Evolutionary conservation across 352 stramenopile genomes (phyloP), one percentile per base, ranked within the genome.

Genomic region (Phytophthora palmivora): DNA sequence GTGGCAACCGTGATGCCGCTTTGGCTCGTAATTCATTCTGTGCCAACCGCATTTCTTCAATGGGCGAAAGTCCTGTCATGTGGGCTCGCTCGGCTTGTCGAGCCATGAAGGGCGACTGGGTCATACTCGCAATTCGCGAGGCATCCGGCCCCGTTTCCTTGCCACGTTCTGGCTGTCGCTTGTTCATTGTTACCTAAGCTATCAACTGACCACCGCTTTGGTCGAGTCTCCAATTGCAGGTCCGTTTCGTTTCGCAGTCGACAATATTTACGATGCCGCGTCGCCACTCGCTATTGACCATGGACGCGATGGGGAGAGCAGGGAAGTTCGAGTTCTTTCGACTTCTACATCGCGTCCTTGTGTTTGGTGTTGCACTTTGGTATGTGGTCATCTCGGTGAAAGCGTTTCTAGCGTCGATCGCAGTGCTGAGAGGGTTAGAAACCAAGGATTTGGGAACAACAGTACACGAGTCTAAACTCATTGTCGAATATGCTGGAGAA

Each of bases 41-140:
- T n/a, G 77, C 86, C 38, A 92, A 70, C 14, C 77, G 80, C 82
- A 94, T 92, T 45, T 94, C 86, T 56, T 93, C 84, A 41, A 94
- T 94, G 0, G 86, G 84, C n/a, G 86, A 94, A 18, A 93, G 68
- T 0, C 78, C 79, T 22, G 86, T 94, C 46, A 92, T 57, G 54
- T 92, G 82, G 12, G 79, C 70, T 9, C 86, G 74, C 58, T 94
- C 76, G 3, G 78, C 79, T 43, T 94, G 86, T 6, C 83, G 79
- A 47, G 67, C 75, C 85, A 94, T 94, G 69, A 92, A 94, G 1
- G 85, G 55, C 1, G 85, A 93, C 33, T 72, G 70, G 3, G 48
- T 14, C 41, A 59, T 62, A 21, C 36, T 74, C 11, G 41, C 34
- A 5, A 67, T n/a, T 1, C 59, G 52, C 52, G 70, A 57, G 19